Evolutionary conservation across 495 filamentous ascomycete genomes (phyloP).

Genomic region (Trichoderma asperelloides): DNA sequence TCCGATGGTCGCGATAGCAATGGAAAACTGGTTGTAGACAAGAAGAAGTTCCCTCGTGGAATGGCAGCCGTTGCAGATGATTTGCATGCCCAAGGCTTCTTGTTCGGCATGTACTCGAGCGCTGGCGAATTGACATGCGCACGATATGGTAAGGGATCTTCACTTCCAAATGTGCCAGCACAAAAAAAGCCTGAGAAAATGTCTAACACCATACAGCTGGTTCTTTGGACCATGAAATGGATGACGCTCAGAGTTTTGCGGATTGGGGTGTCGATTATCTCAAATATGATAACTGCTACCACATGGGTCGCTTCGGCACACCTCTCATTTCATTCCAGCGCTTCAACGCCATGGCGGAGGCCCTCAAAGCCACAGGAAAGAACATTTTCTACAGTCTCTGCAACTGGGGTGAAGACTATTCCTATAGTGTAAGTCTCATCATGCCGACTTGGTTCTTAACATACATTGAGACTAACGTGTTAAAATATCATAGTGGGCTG

Average conservation of each 20-base stretch:
- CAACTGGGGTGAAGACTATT: conserved; percentile 3
- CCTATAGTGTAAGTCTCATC: neutral
- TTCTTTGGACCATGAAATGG: conserved; percentile 23
- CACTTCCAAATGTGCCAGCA: neutral
- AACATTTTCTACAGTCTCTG: conserved; percentile 5
- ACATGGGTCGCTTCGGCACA: conserved; percentile 4
- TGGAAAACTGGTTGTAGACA: conserved; percentile 40
- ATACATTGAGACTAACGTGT: neutral
- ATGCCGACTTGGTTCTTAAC: too few species aligned
- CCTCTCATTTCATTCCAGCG: neutral
- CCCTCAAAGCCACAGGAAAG: neutral
- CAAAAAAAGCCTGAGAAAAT: neutral
- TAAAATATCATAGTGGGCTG: neutral
- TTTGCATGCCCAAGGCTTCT: conserved; percentile 46
- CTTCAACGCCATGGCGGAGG: neutral
- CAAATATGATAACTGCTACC: conserved; percentile 27
- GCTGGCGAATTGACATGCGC: conserved; percentile 52
- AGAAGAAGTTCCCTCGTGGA: conserved; percentile 48
- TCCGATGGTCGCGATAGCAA: conserved; percentile 23
- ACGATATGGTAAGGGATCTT: conserved; percentile 30
- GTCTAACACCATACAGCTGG: conserved; percentile 22
- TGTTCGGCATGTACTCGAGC: conserved; percentile 52
- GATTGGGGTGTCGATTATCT: conserved; percentile 29
- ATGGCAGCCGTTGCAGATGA: conserved; percentile 45
- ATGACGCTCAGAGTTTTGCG: conserved; percentile 28